phyloP scores from a whole-genome alignment of 805 yeast species.

The Kuraishia piskuri region DNA sequence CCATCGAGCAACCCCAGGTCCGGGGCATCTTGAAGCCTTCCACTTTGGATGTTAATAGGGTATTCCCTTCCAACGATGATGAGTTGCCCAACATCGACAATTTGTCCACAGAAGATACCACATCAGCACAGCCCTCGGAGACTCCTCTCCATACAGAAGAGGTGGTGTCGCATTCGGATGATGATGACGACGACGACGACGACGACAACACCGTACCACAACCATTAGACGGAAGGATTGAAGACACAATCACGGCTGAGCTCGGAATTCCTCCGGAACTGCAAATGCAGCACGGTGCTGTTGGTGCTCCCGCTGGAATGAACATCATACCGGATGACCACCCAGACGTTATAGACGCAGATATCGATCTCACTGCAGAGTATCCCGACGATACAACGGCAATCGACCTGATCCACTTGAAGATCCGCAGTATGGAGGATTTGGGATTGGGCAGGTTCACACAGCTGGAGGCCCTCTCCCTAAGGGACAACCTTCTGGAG shows the following conservation, averaged over 20 bases:
- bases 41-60: neutral
- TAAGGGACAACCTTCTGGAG: constrained; percentile 78
- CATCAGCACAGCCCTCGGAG: neutral
- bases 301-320: constrained; percentile 16
- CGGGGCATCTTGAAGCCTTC: neutral
- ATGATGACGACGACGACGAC: constrained; percentile 6
- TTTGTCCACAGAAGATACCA: neutral
- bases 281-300: neutral
- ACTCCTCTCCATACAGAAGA: neutral
- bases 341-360: constrained; percentile 57
- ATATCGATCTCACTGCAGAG: constrained; percentile 52
- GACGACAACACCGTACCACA: constrained; percentile 5
- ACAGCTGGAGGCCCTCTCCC: constrained; percentile 50
- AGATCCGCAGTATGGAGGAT: constrained; percentile 55
- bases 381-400: constrained; percentile 48
- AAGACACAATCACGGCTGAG: constrained; percentile 2
- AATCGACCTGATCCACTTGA: constrained; percentile 63
- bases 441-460: constrained; percentile 49
- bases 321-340: constrained; percentile 28
- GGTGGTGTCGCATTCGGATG: constrained; percentile 1
- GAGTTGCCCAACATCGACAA: neutral
- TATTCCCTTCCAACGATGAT: neutral
- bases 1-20: neutral
- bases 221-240: constrained; percentile 7
- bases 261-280: neutral